Percentiles rank a stretch among this genome's conserved stretches.
These are phyloP conservation scores for Hyaloperonospora arabidopsidis DNA, from an alignment of 352 stramenopile genomes.

Conservation along the genomic window DNA sequence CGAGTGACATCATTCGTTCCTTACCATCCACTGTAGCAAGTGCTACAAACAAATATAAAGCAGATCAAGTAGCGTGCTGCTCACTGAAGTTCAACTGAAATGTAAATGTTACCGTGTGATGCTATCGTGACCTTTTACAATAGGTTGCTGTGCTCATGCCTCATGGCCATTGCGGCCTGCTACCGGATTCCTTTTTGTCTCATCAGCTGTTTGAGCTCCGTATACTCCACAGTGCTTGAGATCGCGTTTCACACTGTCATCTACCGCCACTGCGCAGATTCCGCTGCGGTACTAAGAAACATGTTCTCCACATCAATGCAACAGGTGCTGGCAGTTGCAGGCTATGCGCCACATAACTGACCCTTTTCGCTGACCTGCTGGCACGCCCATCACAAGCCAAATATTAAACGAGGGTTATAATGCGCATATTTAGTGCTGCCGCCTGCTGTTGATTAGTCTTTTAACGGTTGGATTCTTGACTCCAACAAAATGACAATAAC, in stretches of 20 bases:
- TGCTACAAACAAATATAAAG: no score
- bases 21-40: no score
- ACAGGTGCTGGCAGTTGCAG: no score
- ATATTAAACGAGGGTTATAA: no score
- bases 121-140: constrained; percentile 65
- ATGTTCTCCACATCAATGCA: no score
- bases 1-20: no score
- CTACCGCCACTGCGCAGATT: constrained; percentile 19
- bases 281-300: no score
- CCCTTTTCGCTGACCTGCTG: no score
- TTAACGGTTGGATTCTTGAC: constrained; percentile 6
- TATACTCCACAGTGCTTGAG: constrained; percentile 73
- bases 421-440: constrained; percentile 6
- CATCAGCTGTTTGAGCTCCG: constrained; percentile 69
- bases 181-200: constrained; percentile 61
- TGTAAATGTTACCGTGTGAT: constrained; percentile 60
- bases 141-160: constrained; percentile 48
- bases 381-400: no score
- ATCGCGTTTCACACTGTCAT: constrained; percentile 69
- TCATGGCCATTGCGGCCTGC: constrained; percentile 72
- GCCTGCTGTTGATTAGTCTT: constrained; percentile 11
- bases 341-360: no score
- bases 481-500: constrained; percentile 11
- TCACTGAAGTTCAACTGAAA: constrained; percentile 42
- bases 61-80: constrained; percentile 11